Evolutionary conservation across 805 yeast species (phyloP), one percentile per base, ranked within the genome.

Genomic region (Pichia phayaonensis): DNA sequence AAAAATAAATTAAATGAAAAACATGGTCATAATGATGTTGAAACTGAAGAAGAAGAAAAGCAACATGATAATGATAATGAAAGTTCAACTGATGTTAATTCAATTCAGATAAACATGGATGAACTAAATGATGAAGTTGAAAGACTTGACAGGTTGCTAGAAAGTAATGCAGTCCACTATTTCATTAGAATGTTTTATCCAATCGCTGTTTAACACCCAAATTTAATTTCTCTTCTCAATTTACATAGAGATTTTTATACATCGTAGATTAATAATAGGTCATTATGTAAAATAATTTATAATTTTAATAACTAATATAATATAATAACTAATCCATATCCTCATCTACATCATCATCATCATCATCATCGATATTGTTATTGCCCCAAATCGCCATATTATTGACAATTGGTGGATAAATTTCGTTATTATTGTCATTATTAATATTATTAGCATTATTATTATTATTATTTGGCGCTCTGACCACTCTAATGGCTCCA

Each of bases 311-410:
- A 27, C 27, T 29, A 31, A 42, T 39, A 29, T 20, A 40, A 20
- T 18, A 16, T 29, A 24, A 31, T 41, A 23, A 42, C 56, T 67
- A 47, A 45, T 59, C 69, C 38, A 34, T 34, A 44, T 73, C 75
- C 51, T 73, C 59, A 38, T 73, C 63, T 55, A n/a, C n/a, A n/a
- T 76, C 80, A 36, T 79, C 80, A 39, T 68, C 59, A 45, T 70
- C 71, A 51, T 72, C 75, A 52, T 72, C 76, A 11, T 49, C 45
- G 15, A 29, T n/a, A 29, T 29, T 29, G 13, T 29, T 29, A 29
- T 27, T 27, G 4, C 34, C 34, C 34, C 34, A 29, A 29, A 29
- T 29, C 2, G 34, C 34, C 34, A 29, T 29, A 29, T 29, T 29
- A 29, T 29, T 29, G n/a, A 29, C 34, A 29, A 29, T 29, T 29